A percentile compares a stretch with the other conserved stretches of the same genome.
Evolutionary conservation across 352 stramenopile genomes (phyloP).

Genomic region (Aphanomyces stellatus): DNA sequence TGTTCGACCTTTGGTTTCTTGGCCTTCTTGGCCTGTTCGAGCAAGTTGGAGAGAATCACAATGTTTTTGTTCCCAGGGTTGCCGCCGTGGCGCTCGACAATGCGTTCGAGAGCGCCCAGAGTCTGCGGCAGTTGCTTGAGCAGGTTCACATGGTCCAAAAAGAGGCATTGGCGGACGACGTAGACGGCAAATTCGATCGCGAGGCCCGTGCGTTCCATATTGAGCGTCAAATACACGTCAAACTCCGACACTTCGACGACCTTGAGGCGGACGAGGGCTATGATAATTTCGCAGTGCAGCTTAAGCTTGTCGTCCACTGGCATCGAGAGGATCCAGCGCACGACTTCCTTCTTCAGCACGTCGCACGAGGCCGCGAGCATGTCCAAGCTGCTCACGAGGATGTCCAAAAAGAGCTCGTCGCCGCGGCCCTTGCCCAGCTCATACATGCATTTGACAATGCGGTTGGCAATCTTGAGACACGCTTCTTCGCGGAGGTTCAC

Average conservation of each 20-base stretch:
- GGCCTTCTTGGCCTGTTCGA: constrained; percentile 70
- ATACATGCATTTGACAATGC: constrained; percentile 97
- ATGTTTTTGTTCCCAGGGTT: constrained; percentile 75
- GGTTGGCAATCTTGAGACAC: constrained; percentile 93
- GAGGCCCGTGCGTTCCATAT: constrained; percentile 91
- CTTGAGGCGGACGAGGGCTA: constrained; percentile 92
- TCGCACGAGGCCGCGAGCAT: constrained; percentile 88
- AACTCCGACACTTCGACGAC: constrained; percentile 90
- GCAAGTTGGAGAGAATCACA: constrained; percentile 64
- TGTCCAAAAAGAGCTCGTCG: constrained; percentile 92
- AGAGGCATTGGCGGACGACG: constrained; percentile 88
- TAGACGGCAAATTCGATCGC: constrained; percentile 96
- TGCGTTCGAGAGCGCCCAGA: constrained; percentile 83
- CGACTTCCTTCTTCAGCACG: constrained; percentile 91
- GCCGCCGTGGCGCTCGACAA: constrained; percentile 72
- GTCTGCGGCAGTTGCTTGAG: constrained; percentile 90
- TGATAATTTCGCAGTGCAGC: constrained; percentile 93
- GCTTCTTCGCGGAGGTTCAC: constrained; percentile 80
- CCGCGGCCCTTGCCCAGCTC: constrained; percentile 80
- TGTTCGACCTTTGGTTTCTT: constrained; percentile 36
- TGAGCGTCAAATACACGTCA: constrained; percentile 91
- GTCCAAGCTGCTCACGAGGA: constrained; percentile 91
- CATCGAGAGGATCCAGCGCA: constrained; percentile 90
- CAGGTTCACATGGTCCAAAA: constrained; percentile 89
- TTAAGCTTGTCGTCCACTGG: constrained; percentile 92